Conservation (phyloP, 768 basidiomycete species). For the Lactarius deliciosus region DNA sequence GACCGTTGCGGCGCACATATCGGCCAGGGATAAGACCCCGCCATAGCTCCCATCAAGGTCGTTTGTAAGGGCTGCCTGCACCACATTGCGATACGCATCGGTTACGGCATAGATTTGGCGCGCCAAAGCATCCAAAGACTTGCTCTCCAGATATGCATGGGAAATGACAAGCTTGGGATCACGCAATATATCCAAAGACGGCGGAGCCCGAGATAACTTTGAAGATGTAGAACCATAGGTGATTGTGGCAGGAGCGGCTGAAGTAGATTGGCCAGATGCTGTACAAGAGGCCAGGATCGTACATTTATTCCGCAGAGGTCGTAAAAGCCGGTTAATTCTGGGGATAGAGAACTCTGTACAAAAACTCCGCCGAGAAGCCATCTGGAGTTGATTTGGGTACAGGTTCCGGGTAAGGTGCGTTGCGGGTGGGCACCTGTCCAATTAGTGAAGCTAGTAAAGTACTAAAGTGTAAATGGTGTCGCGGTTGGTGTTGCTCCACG, state of each 20-base stretch:
- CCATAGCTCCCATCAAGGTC: conserved; percentile 2
- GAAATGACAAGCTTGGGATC: conserved; percentile 38
- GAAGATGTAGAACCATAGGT: conserved; percentile 26
- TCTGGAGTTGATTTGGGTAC: not conserved
- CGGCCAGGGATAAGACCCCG: conserved; percentile 41
- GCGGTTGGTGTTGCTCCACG: not conserved
- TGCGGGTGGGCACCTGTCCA: not conserved
- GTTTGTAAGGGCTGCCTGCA: conserved; percentile 39
- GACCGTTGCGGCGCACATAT: conserved; percentile 47
- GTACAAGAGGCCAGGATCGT: conserved; percentile 37
- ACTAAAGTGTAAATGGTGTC: not conserved
- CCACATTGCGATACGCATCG: conserved; percentile 55
- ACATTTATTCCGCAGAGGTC: conserved; percentile 51
- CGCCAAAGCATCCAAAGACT: conserved; percentile 43
- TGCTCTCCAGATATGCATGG: conserved; percentile 39
- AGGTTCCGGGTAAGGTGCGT: not conserved
- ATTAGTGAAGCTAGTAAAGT: not conserved
- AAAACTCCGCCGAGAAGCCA: conserved; percentile 1
- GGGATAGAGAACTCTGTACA: conserved; percentile 38
- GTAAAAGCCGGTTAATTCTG: conserved; percentile 46
- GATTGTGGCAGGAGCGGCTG: conserved; percentile 24
- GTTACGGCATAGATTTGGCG: conserved; percentile 52
- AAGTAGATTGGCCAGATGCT: conserved; percentile 29
- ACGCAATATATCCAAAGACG: conserved; percentile 42
- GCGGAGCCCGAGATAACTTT: conserved; percentile 19